These are phyloP conservation scores for Ilex aquifolium DNA, from an alignment of 257 asterid genomes.

Conservation along the genomic window DNA sequence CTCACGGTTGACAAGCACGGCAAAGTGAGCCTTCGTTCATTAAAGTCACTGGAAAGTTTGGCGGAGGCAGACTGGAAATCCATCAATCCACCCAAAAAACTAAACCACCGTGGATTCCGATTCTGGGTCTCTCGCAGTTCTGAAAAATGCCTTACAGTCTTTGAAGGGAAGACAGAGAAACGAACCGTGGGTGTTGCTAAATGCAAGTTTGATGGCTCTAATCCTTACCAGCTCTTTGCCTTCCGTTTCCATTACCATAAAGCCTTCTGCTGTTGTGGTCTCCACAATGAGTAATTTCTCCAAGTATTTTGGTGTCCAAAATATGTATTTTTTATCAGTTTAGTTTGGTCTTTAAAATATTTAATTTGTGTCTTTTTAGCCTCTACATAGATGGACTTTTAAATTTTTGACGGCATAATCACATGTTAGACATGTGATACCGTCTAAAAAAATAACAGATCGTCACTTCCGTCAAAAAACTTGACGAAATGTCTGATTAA, in stretches of 20 bases:
- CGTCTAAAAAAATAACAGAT: too few species aligned
- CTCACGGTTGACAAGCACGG: constrained; percentile 57
- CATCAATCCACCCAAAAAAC: constrained; percentile 44
- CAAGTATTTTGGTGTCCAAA: too few species aligned
- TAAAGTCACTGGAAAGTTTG: constrained; percentile 31
- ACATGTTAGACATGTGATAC: too few species aligned
- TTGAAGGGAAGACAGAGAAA: constrained; percentile 28
- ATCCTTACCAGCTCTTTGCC: constrained; percentile 55
- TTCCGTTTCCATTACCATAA: constrained; percentile 65
- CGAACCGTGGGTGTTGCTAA: constrained; percentile 43
- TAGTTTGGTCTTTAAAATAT: too few species aligned
- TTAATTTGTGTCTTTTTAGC: too few species aligned
- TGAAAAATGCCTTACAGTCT: constrained; percentile 55
- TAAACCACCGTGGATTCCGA: constrained; percentile 53
- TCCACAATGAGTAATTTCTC: constrained; percentile 33
- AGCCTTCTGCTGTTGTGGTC: constrained; percentile 55
- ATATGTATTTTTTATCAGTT: too few species aligned
- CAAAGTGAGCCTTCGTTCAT: constrained; percentile 36
- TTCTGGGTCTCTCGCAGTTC: constrained; percentile 51
- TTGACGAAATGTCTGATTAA: too few species aligned
- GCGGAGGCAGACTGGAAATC: constrained; percentile 73
- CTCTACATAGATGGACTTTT: too few species aligned
- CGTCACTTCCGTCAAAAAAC: too few species aligned
- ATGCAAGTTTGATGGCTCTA: constrained; percentile 46
- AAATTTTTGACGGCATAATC: too few species aligned